Base-by-base conservation (phyloP, 1,139 yeast species). In the Diutina catenulata region DNA sequence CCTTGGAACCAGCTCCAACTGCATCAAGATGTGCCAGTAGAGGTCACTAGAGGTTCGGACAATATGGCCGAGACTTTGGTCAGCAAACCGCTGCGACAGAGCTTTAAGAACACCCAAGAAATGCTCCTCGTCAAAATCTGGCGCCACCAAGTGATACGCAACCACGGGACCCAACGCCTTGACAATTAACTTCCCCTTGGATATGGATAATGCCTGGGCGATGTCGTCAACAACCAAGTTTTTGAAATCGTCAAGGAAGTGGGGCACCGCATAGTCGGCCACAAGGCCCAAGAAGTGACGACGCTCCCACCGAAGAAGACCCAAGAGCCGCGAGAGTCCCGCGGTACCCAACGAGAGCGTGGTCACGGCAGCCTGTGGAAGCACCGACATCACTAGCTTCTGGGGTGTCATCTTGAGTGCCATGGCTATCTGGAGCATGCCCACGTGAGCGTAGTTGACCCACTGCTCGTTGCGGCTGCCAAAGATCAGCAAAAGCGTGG, bases 401-500 rank as follows among this genome's bases (percentile, higher is more conserved):
- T 10, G 21, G 2, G 35, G 35, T 2, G 23, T 11, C 11, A 31
- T 21, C 8, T 21, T 21, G 5, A 21, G 26, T 11, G 23, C 10
- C 13, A 31, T 25, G 13, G 26, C 35, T 19, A 31, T 18, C 25
- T 13, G 25, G 5, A 31, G 19, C 6, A 31, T n/a, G 15, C 35
- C 35, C 10, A 31, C 15, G 21, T 19, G 21, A 9, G 35, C 35
- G n/a, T 21, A 9, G 13, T 31, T 31, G 4, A 19, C 35, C 13
- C n/a, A 21, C 14, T 31, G 35, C 18, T 31, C 35, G 14, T 31
- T 31, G 10, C n/a, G 3, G 21, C 21, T 24, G 35, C 35, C 13
- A 19, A 31, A 20, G 13, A 5, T 21, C 26, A n/a, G 21, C 35
- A 14, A 31, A 21, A 2, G 24, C 35, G 3, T 10, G 4, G 2